Conservation (phyloP, 2,329 filamentous ascomycete species). For the Bipolaris victoriae region DNA sequence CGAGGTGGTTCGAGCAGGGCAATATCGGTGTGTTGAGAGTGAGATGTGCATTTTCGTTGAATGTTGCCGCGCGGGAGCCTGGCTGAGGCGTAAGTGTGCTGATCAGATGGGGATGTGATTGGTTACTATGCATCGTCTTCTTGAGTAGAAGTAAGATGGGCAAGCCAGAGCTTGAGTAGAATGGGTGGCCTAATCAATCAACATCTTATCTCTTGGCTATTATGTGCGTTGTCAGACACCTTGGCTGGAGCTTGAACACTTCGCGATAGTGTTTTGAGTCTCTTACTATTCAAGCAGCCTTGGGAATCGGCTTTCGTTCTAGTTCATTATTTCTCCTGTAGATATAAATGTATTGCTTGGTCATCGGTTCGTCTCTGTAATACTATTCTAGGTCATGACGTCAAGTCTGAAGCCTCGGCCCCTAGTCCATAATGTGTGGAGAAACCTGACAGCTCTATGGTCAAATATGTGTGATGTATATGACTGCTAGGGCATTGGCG, state of each 20-base stretch:
- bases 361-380: not conserved
- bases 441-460: not conserved
- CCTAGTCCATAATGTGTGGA: not conserved
- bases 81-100: slow-evolving; percentile 32
- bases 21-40: slow-evolving; percentile 49
- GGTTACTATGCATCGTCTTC: not conserved
- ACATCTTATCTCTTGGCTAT: too few relatives aligned
- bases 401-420: not conserved
- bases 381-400: not conserved
- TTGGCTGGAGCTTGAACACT: too few relatives aligned
- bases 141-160: too few relatives aligned
- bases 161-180: too few relatives aligned
- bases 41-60: slow-evolving; percentile 63
- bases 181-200: too few relatives aligned
- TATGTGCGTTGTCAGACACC: too few relatives aligned
- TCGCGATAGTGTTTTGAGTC: too few relatives aligned
- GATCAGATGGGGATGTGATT: not conserved
- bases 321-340: too few relatives aligned
- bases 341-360: not conserved
- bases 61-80: slow-evolving; percentile 55
- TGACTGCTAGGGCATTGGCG: not conserved
- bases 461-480: too few relatives aligned
- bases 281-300: too few relatives aligned
- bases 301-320: too few relatives aligned
- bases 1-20: slow-evolving; percentile 54